Evolutionary conservation across 1,284 basidiomycete genomes (phyloP).

Genomic region (Coniferiporia sulphurascens): DNA sequence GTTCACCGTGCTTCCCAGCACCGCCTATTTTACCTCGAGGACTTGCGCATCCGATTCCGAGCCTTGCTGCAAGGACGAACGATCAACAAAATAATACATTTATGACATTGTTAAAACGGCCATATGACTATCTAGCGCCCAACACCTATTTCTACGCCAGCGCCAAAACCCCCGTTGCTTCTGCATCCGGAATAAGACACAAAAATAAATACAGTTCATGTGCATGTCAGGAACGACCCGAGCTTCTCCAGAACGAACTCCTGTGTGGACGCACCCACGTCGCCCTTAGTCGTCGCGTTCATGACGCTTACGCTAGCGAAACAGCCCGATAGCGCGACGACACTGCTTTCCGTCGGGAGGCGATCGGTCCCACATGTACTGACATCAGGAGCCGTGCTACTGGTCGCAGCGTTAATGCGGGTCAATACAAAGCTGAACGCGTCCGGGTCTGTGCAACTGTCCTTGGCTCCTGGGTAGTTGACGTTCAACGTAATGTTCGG

Average conservation of each 20-base stretch:
- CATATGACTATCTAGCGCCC: no score
- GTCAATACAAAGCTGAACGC: slow-evolving; percentile 37
- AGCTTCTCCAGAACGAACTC: slow-evolving; percentile 35
- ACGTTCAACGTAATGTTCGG: slow-evolving; percentile 41
- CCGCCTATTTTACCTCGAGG: no score
- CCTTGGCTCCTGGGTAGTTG: slow-evolving; percentile 41
- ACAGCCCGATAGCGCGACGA: slow-evolving; percentile 33
- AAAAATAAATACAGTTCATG: neutral
- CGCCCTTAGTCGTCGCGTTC: slow-evolving; percentile 38
- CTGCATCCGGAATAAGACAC: neutral
- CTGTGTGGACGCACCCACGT: slow-evolving; percentile 39
- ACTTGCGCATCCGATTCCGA: no score
- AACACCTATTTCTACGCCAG: no score
- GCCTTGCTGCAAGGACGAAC: no score
- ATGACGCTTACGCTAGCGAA: slow-evolving; percentile 44
- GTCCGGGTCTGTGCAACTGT: slow-evolving; percentile 31
- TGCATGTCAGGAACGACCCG: slow-evolving; percentile 29
- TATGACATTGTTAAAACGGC: no score
- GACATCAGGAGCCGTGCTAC: slow-evolving; percentile 24
- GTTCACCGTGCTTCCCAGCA: no score
- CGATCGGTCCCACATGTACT: slow-evolving; percentile 37
- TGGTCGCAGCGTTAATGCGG: neutral
- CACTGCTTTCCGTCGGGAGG: slow-evolving; percentile 38
- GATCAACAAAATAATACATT: no score
- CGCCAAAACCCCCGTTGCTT: no score